phyloP scores from a whole-genome alignment of 2,329 filamentous ascomycete genomes.

The Neurospora sp. region DNA sequence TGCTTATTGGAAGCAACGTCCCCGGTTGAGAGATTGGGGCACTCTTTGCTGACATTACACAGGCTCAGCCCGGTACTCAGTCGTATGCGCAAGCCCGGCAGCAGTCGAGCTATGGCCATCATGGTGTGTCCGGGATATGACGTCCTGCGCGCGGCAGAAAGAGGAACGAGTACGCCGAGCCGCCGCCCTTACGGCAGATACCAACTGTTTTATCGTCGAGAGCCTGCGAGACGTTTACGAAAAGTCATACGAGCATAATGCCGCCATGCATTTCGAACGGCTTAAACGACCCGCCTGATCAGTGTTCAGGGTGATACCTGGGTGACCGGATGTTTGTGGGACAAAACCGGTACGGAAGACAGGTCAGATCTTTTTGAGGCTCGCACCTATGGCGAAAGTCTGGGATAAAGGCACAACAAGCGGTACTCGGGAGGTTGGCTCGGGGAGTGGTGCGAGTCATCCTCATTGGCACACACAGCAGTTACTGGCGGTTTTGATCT shows the following conservation, averaged over 20 bases:
- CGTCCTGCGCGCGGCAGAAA: constrained; percentile 4
- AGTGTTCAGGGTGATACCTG: constrained; percentile 22
- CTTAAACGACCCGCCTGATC: constrained; percentile 11
- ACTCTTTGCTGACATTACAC: constrained; percentile 31
- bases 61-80: constrained; percentile 38
- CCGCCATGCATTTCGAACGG: not conserved
- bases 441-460: not conserved
- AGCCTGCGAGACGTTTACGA: not conserved
- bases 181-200: not conserved
- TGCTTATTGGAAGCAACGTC: constrained; percentile 26
- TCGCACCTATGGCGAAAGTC: not conserved
- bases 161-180: constrained; percentile 1
- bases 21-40: constrained; percentile 14
- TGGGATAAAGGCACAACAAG: not conserved
- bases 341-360: constrained; percentile 15
- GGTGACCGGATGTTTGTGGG: constrained; percentile 8
- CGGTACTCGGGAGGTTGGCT: not conserved
- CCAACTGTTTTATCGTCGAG: not conserved
- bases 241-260: not conserved
- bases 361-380: constrained; percentile 9
- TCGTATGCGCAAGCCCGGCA: constrained; percentile 34
- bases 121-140: constrained; percentile 48
- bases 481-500: not conserved
- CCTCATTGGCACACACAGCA: not conserved
- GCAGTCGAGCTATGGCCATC: constrained; percentile 44